Base-by-base conservation (phyloP, 2,329 filamentous ascomycete species). In the Cadophora sp. region DNA sequence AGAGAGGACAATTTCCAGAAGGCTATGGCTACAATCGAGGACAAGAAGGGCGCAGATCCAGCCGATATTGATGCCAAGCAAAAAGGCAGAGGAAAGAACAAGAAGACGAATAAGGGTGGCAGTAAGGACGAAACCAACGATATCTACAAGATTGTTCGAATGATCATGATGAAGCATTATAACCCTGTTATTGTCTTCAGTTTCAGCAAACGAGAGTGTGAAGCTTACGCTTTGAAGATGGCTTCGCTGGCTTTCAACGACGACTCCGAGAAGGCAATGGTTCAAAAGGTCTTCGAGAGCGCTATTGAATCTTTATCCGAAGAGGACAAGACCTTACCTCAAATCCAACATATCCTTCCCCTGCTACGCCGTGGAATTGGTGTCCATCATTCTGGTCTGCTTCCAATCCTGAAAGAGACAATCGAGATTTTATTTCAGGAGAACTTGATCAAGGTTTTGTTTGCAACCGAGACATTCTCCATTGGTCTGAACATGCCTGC, bases 351-450 rank as follows among this genome's bases (percentile, higher is more conserved):
- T 78, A 91, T 99, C 62, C 83, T 99, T 43, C 96, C 96, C 4
- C 85, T 99, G 43, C 81, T 99, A 65, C 90, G 94, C 74, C 91
- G 93, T 78, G 96, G 96, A 73, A 97, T 99, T 73, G 96, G 96
- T 77, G 93, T 99, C 71, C 96, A 99, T 85, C 96, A 99, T 80
- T 97, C 94, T 40, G 96, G 96, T 68, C 85, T 99, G 55, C 84
- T 99, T 62, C 96, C 96, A 0, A 98, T 99, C 74, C 83, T 99
- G 67, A 99, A 99, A 81, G 96, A 99, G 81, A 97, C 95, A 0
- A 98, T 99, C 73, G 96, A 99, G 83, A 99, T 99, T 79, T 84
- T 99, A 51, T 99, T 99, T 85, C 96, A 99, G 78, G 96, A 99
- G 81, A 94, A 94, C 62, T 83, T 99, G 51, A 97, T 99, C 84